Conservation (phyloP, 1,139 yeast genomes). For the Torulaspora globosa region DNA sequence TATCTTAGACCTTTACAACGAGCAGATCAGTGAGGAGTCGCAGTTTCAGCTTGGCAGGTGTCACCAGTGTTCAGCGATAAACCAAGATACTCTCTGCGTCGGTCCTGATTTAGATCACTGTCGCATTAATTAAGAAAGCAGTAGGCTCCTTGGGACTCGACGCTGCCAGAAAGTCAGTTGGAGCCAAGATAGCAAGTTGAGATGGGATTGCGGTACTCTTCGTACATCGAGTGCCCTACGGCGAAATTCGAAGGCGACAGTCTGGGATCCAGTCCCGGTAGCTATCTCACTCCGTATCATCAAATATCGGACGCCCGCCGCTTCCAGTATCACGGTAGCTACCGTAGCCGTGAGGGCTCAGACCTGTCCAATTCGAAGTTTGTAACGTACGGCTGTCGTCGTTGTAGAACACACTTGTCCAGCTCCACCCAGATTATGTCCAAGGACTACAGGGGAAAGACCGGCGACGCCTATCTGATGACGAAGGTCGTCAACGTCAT, state of each 20-base stretch:
- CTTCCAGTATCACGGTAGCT: conserved; percentile 9
- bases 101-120: not conserved
- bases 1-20: not conserved
- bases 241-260: conserved; percentile 12
- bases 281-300: conserved; percentile 14
- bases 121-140: not conserved
- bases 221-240: conserved; percentile 39
- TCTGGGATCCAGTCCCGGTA: conserved; percentile 8
- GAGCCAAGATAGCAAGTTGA: not conserved
- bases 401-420: conserved; percentile 44
- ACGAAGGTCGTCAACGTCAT: conserved; percentile 40
- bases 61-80: not conserved
- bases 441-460: conserved; percentile 42
- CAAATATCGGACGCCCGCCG: conserved; percentile 12
- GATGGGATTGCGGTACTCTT: conserved; percentile 42
- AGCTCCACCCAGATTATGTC: conserved; percentile 40
- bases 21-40: not conserved
- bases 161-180: not conserved
- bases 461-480: conserved; percentile 44
- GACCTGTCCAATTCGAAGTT: conserved; percentile 24
- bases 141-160: not conserved
- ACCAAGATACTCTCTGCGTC: not conserved
- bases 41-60: not conserved
- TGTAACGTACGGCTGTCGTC: conserved; percentile 41
- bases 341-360: conserved; percentile 12